phyloP scores from a whole-genome alignment of 768 basidiomycete species.

The Tulasnella sp. region DNA sequence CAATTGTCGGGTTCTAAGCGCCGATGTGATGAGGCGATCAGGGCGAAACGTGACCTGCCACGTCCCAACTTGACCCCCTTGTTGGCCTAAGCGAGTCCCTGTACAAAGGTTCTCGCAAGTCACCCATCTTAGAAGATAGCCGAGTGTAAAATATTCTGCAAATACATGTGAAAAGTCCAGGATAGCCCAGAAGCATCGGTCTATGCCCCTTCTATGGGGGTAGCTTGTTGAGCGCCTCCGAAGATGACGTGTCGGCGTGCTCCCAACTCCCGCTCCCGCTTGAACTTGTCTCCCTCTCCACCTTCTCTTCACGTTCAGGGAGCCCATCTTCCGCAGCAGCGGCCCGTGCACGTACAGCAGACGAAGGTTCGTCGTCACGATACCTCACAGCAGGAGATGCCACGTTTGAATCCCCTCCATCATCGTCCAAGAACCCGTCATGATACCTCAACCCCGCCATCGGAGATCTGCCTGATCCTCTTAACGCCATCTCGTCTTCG shows the following conservation, averaged over 20 bases:
- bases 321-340: constrained; percentile 6
- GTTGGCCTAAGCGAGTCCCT: too few species aligned
- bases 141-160: too few species aligned
- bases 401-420: constrained; percentile 36
- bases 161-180: too few species aligned
- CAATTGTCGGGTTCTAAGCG: too few species aligned
- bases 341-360: constrained; percentile 20
- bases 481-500: constrained; percentile 61
- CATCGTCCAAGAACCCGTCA: constrained; percentile 74
- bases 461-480: constrained; percentile 27
- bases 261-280: constrained; percentile 63
- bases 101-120: too few species aligned
- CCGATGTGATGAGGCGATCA: too few species aligned
- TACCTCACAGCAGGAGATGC: constrained; percentile 19
- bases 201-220: background rate
- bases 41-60: too few species aligned
- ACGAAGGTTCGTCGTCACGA: constrained; percentile 46
- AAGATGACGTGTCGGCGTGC: constrained; percentile 22
- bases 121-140: too few species aligned
- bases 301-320: constrained; percentile 16
- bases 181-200: too few species aligned
- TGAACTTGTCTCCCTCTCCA: constrained; percentile 24
- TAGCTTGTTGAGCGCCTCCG: background rate
- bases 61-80: too few species aligned
- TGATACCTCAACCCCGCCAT: constrained; percentile 47